Conservation (phyloP, 495 filamentous ascomycete genomes). For the Talaromyces thailandensis region DNA sequence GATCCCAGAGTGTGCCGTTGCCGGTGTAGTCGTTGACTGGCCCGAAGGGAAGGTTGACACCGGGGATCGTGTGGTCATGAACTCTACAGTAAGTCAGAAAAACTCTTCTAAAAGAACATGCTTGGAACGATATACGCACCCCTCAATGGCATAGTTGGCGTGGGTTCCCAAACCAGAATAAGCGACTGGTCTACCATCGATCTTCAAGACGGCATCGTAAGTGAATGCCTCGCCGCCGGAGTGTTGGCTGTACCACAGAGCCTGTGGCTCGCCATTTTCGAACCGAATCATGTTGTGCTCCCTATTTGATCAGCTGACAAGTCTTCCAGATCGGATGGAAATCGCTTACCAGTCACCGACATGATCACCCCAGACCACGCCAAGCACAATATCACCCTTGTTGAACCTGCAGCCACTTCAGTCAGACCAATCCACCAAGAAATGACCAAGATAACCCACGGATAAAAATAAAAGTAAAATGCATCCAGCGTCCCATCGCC, state of each 20-base stretch:
- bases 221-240: slow-evolving; percentile 53
- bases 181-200: slow-evolving; percentile 38
- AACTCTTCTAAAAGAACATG: background rate
- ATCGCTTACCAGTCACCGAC: slow-evolving; percentile 49
- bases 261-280: slow-evolving; percentile 42
- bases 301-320: slow-evolving; percentile 16
- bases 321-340: background rate
- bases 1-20: slow-evolving; percentile 46
- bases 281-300: slow-evolving; percentile 66
- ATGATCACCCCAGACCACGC: slow-evolving; percentile 48
- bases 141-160: slow-evolving; percentile 47
- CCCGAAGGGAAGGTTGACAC: slow-evolving; percentile 52
- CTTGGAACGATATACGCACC: slow-evolving; percentile 16
- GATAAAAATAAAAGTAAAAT: slow-evolving; percentile 64
- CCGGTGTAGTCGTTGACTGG: slow-evolving; percentile 54
- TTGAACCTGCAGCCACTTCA: slow-evolving; percentile 29
- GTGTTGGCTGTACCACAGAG: slow-evolving; percentile 59
- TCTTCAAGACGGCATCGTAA: slow-evolving; percentile 45
- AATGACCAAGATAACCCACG: slow-evolving; percentile 23
- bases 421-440: background rate
- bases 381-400: slow-evolving; percentile 38
- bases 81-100: slow-evolving; percentile 13
- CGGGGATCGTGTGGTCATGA: slow-evolving; percentile 55
- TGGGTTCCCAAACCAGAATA: slow-evolving; percentile 51
- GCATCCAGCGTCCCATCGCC: slow-evolving; percentile 47